phyloP scores from a whole-genome alignment of 2,329 filamentous ascomycete species.

The Ophiostoma ips region DNA sequence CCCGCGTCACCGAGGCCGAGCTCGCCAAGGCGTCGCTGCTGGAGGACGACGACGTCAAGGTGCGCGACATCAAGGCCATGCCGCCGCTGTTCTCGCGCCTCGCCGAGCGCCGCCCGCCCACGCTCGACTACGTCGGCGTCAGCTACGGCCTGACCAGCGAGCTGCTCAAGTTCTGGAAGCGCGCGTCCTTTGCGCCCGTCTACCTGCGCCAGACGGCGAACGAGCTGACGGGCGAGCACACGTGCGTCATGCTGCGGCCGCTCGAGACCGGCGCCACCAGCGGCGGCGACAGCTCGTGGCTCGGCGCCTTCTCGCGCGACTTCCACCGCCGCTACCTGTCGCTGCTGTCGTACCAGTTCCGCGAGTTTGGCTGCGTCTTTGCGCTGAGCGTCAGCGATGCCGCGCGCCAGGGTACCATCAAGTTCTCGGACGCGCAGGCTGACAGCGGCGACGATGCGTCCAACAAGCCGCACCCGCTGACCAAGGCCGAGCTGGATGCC shows the following conservation, averaged over 20 bases:
- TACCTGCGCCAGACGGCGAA: conserved; percentile 92
- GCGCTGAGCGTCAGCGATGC: conserved; percentile 83
- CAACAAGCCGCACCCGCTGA: conserved; percentile 33
- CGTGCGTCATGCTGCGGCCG: conserved; percentile 89
- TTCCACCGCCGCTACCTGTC: conserved; percentile 91
- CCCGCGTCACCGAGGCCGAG: conserved; percentile 70
- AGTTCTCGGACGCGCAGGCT: conserved; percentile 43
- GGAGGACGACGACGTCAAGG: conserved; percentile 67
- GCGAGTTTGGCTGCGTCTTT: conserved; percentile 60
- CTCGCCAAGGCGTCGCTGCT: conserved; percentile 62
- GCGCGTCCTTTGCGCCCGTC: conserved; percentile 69
- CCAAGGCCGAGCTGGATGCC: conserved; percentile 62
- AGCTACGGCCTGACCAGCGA: conserved; percentile 80
- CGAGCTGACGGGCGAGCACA: conserved; percentile 92
- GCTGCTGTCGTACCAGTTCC: conserved; percentile 85
- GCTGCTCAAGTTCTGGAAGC: conserved; percentile 96
- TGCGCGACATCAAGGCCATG: conserved; percentile 82
- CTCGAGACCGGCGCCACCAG: conserved; percentile 37
- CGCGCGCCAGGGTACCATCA: conserved; percentile 44
- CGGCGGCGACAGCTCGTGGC: conserved; percentile 64
- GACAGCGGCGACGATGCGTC: conserved; percentile 8
- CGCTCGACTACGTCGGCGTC: conserved; percentile 85
- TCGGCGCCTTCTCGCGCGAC: conserved; percentile 79
- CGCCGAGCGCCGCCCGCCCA: conserved; percentile 63
- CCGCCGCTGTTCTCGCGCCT: conserved; percentile 85